A percentile compares a stretch with the other conserved stretches of the same genome.
Evolutionary conservation across 768 basidiomycete genomes (phyloP).

Genomic region (Pulveroboletus ravenelii): DNA sequence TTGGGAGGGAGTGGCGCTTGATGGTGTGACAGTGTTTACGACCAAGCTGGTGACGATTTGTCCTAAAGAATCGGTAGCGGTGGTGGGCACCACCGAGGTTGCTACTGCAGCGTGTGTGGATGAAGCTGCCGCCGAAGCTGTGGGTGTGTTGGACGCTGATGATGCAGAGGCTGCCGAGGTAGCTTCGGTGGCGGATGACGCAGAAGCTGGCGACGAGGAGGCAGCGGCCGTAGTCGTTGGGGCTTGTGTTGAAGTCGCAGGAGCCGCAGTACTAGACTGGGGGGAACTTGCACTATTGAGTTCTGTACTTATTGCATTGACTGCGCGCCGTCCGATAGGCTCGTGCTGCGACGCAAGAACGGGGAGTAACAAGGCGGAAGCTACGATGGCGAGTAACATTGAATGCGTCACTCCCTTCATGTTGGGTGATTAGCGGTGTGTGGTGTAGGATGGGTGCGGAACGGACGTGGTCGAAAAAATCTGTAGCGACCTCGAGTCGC

Average conservation of each 20-base stretch:
- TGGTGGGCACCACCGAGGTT: conserved; percentile 12
- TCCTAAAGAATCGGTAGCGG: conserved; percentile 31
- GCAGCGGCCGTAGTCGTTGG: background rate
- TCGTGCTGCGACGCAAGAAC: conserved; percentile 20
- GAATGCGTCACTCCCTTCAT: conserved; percentile 21
- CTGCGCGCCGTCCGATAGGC: conserved; percentile 11
- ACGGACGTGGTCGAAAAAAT: conserved; percentile 19
- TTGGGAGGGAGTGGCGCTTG: conserved; percentile 28
- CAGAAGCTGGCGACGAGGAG: conserved; percentile 1
- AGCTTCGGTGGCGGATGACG: conserved; percentile 11
- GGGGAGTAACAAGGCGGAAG: conserved; percentile 26
- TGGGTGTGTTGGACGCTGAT: background rate
- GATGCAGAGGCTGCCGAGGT: background rate
- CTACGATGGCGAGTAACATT: conserved; percentile 26
- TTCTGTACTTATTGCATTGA: background rate
- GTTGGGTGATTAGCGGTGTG: conserved; percentile 8
- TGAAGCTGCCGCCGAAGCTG: conserved; percentile 2
- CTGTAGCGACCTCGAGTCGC: conserved; percentile 17
- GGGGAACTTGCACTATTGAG: background rate
- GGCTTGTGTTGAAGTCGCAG: conserved; percentile 1
- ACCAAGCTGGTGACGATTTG: conserved; percentile 23
- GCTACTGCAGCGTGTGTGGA: background rate
- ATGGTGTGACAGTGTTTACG: conserved; percentile 5
- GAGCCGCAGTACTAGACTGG: background rate
- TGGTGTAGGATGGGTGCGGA: background rate